Evolutionary conservation across 495 filamentous ascomycete species (phyloP), one percentile per base, ranked within the genome.

Genomic region (Lophium mytilinum): DNA sequence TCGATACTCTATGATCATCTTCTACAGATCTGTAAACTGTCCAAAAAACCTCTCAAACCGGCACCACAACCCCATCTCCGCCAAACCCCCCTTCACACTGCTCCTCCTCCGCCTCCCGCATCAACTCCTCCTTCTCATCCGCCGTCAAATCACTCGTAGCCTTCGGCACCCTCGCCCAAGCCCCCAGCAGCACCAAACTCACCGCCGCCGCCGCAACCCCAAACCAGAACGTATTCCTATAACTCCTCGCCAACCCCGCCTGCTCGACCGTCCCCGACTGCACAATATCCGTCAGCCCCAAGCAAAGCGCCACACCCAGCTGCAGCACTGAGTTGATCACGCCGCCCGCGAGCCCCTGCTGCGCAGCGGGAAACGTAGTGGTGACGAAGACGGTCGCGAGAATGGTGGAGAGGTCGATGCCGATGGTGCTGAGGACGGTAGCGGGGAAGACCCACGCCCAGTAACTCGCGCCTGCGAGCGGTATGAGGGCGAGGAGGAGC

Each of bases 291-390:
- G 83, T 86, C 42, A 94, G 78, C 0, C 84, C 87, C 5, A 94
- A 75, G 71, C 84, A 85, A 52, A 93, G 82, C 0, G 87, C 85
- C 56, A 93, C 89, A n/a, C 87, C 89, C 14, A 94, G 73, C 57
- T 88, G 86, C 35, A 91, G 69, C 3, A 81, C 74, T 50, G 73
- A 78, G 60, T 85, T 84, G 62, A 83, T 80, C 48, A 86, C 67
- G 0, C 83, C 89, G 0, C 89, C 90, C 0, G 88, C 88, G 0
- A 90, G 75, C 0, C 87, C 88, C 67, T 95, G 90, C 40, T 80
- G 76, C 9, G 78, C 74, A 39, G 78, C 76, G 0, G 88, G 85
- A 61, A 93, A 55, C 4, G 37, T 46, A 5, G 63, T 68, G 6
- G n/a, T n/a, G n/a, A n/a, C 43, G 11, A 47, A 47, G 11, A 47